Base-by-base conservation (phyloP, 2,329 filamentous ascomycete species). In the Neospermospora avenae region DNA sequence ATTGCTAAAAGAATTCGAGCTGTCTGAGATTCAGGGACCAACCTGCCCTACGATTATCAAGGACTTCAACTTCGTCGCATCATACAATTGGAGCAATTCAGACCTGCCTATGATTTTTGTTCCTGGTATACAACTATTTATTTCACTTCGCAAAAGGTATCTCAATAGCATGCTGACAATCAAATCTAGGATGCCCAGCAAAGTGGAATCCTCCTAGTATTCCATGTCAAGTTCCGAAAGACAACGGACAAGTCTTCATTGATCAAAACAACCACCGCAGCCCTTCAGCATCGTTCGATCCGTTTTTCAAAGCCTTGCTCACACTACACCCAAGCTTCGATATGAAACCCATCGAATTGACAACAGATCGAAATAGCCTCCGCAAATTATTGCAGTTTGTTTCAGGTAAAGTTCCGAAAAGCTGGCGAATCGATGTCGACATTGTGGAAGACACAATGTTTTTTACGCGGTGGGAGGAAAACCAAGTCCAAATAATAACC, bases 391-490 rank as follows among this genome's bases (percentile, higher is more conserved):
- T 73, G 0, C 35, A 65, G 16, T 72, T 74, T 53, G 61, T 67
- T 20, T 63, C 58, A 10, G 69, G 67, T 8, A 67, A 68, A 20
- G 20, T 41, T 14, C 57, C 49, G 7, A 63, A 72, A 22, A 60
- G 58, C n/a, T 75, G 73, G 55, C 66, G 69, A 24, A 70, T 75
- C 51, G 71, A 72, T 44, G 62, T 74, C 6, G 61, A 73, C 41
- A 61, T 75, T 37, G 62, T 75, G 6, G 62, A 69, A 7, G 63
- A 70, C 7, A 75, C 74, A 11, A 66, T 75, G 2, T 68, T 76
- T 45, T 66, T 76, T 14, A 70, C 62, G 31, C 68, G 72, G 4
- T 70, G 69, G 46, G 72, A 72, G 39, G 52, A 56, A 39, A 65
- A 57, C 14, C 58, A 65, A n/a, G 25, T 25, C 14, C 57, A 61